Evolutionary conservation across 2,329 filamentous ascomycete genomes (phyloP).

Genomic region (Colletotrichum sublineola): DNA sequence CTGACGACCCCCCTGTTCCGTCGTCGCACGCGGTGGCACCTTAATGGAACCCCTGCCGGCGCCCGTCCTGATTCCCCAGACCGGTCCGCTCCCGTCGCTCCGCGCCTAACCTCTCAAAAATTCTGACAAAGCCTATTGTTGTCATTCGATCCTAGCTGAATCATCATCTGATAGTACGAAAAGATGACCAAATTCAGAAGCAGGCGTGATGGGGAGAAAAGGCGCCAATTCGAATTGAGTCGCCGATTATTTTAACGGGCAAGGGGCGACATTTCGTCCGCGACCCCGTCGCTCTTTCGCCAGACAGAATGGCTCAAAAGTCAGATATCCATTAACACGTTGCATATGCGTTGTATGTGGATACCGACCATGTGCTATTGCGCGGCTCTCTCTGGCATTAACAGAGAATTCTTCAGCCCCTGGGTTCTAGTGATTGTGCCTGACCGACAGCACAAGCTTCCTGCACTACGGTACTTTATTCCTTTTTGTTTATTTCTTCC

Average conservation of each 20-base stretch:
- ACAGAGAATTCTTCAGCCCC: not conserved
- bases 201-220: not conserved
- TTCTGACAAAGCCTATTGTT: slow-evolving; percentile 5
- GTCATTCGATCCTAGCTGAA: slow-evolving; percentile 16
- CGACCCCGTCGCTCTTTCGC: not conserved
- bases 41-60: slow-evolving; percentile 17
- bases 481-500: not conserved
- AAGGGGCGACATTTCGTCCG: not conserved
- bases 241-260: not conserved
- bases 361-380: not conserved
- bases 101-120: slow-evolving; percentile 16
- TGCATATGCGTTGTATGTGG: not conserved
- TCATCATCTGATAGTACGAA: too few relatives aligned
- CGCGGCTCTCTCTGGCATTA: slow-evolving; percentile 1
- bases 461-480: not conserved
- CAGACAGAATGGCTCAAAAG: not conserved
- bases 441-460: not conserved
- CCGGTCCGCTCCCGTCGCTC: slow-evolving; percentile 37
- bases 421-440: not conserved
- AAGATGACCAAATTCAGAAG: not conserved
- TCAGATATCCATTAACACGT: slow-evolving; percentile 1
- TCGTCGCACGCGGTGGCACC: slow-evolving; percentile 17
- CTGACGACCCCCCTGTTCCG: slow-evolving; percentile 7
- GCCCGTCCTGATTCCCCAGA: slow-evolving; percentile 34
- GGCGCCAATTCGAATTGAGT: not conserved